A percentile compares a stretch with the other conserved stretches of the same genome.
Evolutionary conservation across 2,329 filamentous ascomycete species (phyloP).

Genomic region (Periconia sp.): DNA sequence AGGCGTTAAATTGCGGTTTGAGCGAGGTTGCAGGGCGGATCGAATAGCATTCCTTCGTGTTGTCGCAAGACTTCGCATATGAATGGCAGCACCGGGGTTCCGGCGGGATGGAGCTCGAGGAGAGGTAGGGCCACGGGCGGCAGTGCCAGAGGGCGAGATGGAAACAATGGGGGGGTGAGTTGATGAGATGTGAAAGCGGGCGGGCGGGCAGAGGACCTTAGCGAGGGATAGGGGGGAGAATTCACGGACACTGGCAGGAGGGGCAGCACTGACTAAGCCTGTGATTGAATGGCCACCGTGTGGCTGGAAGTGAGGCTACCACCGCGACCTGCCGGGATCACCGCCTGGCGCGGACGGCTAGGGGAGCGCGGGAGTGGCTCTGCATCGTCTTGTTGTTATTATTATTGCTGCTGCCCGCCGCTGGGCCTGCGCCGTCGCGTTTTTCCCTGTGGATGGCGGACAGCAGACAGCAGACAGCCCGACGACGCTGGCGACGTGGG

Average conservation of each 20-base stretch:
- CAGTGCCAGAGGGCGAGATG: slow-evolving; percentile 25
- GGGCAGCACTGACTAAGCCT: slow-evolving; percentile 8
- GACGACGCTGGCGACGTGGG: no score
- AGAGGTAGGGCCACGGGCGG: slow-evolving; percentile 1
- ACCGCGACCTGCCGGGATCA: slow-evolving; percentile 23
- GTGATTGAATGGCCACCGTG: slow-evolving; percentile 1
- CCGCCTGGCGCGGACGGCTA: slow-evolving; percentile 16
- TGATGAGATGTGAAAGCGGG: slow-evolving; percentile 14
- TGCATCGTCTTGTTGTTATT: slow-evolving; percentile 4
- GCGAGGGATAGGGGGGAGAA: slow-evolving; percentile 24
- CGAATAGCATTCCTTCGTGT: slow-evolving; percentile 33
- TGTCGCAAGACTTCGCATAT: slow-evolving; percentile 26
- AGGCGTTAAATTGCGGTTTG: slow-evolving; percentile 44
- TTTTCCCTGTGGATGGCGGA: no score
- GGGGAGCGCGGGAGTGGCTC: slow-evolving; percentile 11
- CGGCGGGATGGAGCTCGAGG: no score
- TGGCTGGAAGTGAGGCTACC: slow-evolving; percentile 3
- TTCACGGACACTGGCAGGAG: slow-evolving; percentile 1
- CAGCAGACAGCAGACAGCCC: neutral
- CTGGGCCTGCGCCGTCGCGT: neutral
- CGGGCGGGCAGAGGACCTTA: slow-evolving; percentile 24
- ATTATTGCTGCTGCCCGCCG: slow-evolving; percentile 2
- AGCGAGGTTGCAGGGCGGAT: slow-evolving; percentile 21
- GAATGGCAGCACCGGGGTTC: slow-evolving; percentile 29
- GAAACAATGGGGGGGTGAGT: slow-evolving; percentile 13